Percentiles rank a stretch among this genome's conserved stretches.
phyloP scores from a whole-genome alignment of 768 basidiomycete genomes.

The Heimioporus sp. region DNA sequence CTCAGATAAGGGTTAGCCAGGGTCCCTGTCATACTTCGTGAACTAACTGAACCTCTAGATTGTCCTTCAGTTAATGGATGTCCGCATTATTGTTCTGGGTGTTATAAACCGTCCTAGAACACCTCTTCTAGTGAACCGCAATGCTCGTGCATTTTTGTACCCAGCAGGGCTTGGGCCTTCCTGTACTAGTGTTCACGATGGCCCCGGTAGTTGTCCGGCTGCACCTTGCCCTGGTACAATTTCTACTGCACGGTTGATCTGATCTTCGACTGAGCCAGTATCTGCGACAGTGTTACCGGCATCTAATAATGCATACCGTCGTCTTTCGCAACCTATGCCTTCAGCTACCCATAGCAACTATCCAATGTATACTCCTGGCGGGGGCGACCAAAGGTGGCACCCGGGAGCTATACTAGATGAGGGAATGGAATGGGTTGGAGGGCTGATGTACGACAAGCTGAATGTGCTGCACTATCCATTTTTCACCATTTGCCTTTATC shows the following conservation, averaged over 20 bases:
- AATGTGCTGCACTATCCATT: neutral
- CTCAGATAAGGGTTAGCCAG: conserved; percentile 57
- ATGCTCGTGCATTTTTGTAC: conserved; percentile 66
- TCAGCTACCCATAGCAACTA: conserved; percentile 55
- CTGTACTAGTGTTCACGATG: conserved; percentile 4
- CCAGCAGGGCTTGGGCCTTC: conserved; percentile 59
- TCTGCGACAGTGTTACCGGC: neutral
- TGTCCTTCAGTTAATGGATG: conserved; percentile 66
- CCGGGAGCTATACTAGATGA: conserved; percentile 51
- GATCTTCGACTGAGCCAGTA: neutral
- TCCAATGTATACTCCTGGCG: conserved; percentile 72
- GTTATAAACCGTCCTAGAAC: conserved; percentile 58
- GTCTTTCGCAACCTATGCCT: conserved; percentile 57
- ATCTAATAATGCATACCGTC: conserved; percentile 33
- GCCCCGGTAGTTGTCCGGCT: neutral
- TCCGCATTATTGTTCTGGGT: conserved; percentile 71
- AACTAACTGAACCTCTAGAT: conserved; percentile 41
- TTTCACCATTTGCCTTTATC: conserved; percentile 7
- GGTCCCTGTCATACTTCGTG: conserved; percentile 1
- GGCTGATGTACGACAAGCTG: conserved; percentile 53
- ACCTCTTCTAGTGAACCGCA: conserved; percentile 56
- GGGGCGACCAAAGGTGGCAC: conserved; percentile 64
- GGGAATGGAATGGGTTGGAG: conserved; percentile 71
- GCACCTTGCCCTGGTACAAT: conserved; percentile 10
- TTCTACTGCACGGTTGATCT: neutral